Percentiles rank a stretch among this genome's conserved stretches.
Conservation (phyloP, 768 basidiomycete genomes). For the Leucosporidium creatinivorum region DNA sequence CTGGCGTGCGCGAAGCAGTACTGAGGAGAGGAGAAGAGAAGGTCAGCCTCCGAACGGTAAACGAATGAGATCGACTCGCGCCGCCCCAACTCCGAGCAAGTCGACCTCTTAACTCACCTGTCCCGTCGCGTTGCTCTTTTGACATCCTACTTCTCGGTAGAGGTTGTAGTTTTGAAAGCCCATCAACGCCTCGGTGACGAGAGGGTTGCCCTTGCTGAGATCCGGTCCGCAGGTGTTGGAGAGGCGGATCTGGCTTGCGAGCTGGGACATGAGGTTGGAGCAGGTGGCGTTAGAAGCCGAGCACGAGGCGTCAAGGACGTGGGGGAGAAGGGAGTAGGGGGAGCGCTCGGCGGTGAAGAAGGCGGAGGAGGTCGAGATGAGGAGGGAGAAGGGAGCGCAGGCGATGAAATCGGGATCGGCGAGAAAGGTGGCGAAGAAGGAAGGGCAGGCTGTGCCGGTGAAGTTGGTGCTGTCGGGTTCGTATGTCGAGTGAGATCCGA, state of each 20-base stretch:
- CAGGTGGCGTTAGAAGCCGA: conserved; percentile 56
- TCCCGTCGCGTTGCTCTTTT: conserved; percentile 49
- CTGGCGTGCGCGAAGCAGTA: conserved; percentile 36
- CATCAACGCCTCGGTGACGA: conserved; percentile 54
- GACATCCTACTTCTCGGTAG: conserved; percentile 59
- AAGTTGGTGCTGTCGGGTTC: conserved; percentile 50
- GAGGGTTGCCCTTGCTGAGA: conserved; percentile 49
- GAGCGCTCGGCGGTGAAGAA: conserved; percentile 59
- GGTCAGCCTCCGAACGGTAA: neutral
- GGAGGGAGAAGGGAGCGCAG: conserved; percentile 30
- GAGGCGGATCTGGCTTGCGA: conserved; percentile 47
- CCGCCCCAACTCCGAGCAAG: neutral
- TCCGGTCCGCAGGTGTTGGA: conserved; percentile 54
- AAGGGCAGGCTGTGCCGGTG: conserved; percentile 56
- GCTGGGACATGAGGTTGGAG: conserved; percentile 60
- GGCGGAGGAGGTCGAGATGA: conserved; percentile 29
- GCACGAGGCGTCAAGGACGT: conserved; percentile 71
- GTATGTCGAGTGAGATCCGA: too few relatives aligned
- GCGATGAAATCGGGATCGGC: conserved; percentile 13
- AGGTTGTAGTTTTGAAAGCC: conserved; percentile 59
- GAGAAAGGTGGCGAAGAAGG: conserved; percentile 64
- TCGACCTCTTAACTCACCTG: neutral
- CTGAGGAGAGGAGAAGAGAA: neutral
- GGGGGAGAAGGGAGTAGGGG: conserved; percentile 52
- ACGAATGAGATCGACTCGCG: too few relatives aligned